phyloP scores from a whole-genome alignment of 1,284 basidiomycete species.

The Ganoderma lucidum region DNA sequence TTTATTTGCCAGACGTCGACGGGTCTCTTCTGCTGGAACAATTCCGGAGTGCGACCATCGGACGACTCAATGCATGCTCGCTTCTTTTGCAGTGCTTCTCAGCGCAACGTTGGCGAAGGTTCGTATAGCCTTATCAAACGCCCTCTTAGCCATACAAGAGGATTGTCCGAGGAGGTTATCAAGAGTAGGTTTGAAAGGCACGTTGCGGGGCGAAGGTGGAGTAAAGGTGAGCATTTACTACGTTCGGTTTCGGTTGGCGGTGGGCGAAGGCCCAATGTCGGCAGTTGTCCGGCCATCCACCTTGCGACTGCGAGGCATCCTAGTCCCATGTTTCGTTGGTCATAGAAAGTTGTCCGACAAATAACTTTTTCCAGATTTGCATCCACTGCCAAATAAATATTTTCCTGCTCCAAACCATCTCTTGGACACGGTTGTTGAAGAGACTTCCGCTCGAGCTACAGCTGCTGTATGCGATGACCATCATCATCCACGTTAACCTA shows the following conservation, averaged over 20 bases:
- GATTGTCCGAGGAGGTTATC: neutral
- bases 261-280: neutral
- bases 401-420: neutral
- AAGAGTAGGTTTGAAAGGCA: neutral
- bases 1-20: conserved; percentile 1
- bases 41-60: conserved; percentile 33
- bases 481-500: neutral
- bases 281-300: neutral
- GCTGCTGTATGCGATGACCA: neutral
- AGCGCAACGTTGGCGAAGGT: conserved; percentile 6
- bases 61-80: conserved; percentile 20
- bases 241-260: neutral
- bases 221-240: neutral
- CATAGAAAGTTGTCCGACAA: neutral
- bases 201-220: neutral
- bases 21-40: conserved; percentile 22
- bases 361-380: neutral
- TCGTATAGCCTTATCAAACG: conserved; percentile 7
- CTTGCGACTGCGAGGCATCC: neutral
- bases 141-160: neutral
- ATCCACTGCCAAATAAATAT: neutral
- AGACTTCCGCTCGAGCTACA: neutral
- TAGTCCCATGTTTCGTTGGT: neutral
- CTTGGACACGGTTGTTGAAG: neutral
- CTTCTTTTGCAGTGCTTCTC: conserved; percentile 8